Evolutionary conservation across 192 early-diverging fungal genomes (phyloP).

Genomic region (Ambispora gerdemannii): DNA sequence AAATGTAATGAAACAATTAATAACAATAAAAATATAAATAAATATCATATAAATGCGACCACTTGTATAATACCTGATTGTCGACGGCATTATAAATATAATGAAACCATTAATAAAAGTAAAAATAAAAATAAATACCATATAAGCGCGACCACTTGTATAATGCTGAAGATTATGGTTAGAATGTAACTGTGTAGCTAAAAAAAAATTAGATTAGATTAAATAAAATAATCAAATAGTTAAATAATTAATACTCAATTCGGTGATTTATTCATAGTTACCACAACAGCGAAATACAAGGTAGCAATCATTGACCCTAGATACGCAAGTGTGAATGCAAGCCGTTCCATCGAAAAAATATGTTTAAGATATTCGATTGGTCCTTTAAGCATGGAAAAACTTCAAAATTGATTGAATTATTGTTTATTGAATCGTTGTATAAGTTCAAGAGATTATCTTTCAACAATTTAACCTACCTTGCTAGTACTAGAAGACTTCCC

Average conservation of each 20-base stretch:
- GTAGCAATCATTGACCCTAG: conserved; percentile 80
- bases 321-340: conserved; percentile 79
- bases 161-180: conserved; percentile 12
- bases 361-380: conserved; percentile 78
- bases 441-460: neutral
- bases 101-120: neutral
- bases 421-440: neutral
- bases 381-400: conserved; percentile 78
- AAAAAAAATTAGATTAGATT: neutral
- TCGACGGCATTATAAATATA: neutral
- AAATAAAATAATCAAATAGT: neutral
- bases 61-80: conserved; percentile 21
- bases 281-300: conserved; percentile 77
- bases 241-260: too few species aligned
- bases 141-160: conserved; percentile 28
- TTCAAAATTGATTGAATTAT: conserved; percentile 34
- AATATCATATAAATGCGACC: conserved; percentile 26
- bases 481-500: conserved; percentile 51
- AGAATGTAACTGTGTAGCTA: conserved; percentile 8
- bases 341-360: conserved; percentile 70
- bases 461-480: conserved; percentile 39
- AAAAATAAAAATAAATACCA: conserved; percentile 6
- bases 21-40: neutral
- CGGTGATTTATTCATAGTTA: conserved; percentile 48
- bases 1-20: neutral